phyloP scores from a whole-genome alignment of 1,139 yeast species.

The Yamadazyma oceani region DNA sequence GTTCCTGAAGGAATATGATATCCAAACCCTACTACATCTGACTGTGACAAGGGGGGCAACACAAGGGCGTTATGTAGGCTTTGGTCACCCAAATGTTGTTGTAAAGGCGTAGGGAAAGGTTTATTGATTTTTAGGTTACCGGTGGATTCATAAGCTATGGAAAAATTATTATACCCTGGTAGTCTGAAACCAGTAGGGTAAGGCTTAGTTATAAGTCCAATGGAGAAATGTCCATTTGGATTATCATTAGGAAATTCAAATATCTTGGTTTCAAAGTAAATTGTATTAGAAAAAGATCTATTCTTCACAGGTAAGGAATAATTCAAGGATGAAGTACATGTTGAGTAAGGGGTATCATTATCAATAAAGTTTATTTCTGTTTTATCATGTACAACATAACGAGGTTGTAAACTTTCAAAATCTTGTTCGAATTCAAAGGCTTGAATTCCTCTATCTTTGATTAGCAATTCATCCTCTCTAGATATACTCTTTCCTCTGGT shows the following conservation, averaged over 20 bases:
- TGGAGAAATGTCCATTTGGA: constrained; percentile 56
- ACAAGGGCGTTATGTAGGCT: constrained; percentile 58
- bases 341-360: constrained; percentile 43
- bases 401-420: constrained; percentile 26
- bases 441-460: constrained; percentile 41
- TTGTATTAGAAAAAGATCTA: constrained; percentile 55
- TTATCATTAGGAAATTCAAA: constrained; percentile 43
- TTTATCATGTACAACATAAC: constrained; percentile 57
- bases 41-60: constrained; percentile 74
- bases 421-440: constrained; percentile 48
- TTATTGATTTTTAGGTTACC: constrained; percentile 81
- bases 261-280: constrained; percentile 71
- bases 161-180: constrained; percentile 82
- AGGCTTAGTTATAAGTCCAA: constrained; percentile 86
- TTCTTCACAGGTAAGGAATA: constrained; percentile 62
- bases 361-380: constrained; percentile 58
- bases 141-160: constrained; percentile 83
- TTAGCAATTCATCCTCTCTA: constrained; percentile 29
- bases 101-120: constrained; percentile 58
- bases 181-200: constrained; percentile 74
- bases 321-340: constrained; percentile 53
- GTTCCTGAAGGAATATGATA: constrained; percentile 79
- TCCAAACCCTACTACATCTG: constrained; percentile 93
- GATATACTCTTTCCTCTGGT: constrained; percentile 36
- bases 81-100: constrained; percentile 50